phyloP scores from a whole-genome alignment of 169 alveolate genomes.

The Plasmodium chabaudi region DNA sequence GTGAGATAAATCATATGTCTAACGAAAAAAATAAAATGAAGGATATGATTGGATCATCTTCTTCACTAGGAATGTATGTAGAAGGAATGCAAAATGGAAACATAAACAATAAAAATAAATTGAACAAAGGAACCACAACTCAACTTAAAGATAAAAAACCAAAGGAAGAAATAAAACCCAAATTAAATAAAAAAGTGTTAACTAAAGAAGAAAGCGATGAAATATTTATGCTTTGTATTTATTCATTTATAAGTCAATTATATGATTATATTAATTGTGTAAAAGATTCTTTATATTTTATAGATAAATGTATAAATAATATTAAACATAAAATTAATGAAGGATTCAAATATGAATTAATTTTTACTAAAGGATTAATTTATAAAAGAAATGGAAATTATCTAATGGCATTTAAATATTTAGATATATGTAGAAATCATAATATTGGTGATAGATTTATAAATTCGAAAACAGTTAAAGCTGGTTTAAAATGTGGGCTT shows the following conservation, averaged over 20 bases:
- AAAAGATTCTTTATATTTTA: constrained; percentile 24
- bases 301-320: constrained; percentile 34
- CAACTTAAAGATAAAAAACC: constrained; percentile 2
- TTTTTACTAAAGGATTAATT: constrained; percentile 72
- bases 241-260: constrained; percentile 70
- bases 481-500: constrained; percentile 61
- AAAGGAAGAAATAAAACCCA: constrained; percentile 67
- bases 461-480: constrained; percentile 51
- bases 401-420: constrained; percentile 37
- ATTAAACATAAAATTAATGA: constrained; percentile 31
- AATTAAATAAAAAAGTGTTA: constrained; percentile 31
- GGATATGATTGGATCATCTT: constrained; percentile 23
- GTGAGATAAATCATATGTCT: neutral
- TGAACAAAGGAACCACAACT: neutral
- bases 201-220: constrained; percentile 63
- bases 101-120: constrained; percentile 1
- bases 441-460: constrained; percentile 64
- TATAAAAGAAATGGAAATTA: constrained; percentile 73
- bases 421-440: constrained; percentile 47
- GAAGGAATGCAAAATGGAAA: neutral
- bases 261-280: constrained; percentile 71
- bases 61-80: constrained; percentile 11
- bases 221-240: constrained; percentile 40
- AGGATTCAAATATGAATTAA: constrained; percentile 40
- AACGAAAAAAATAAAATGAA: constrained; percentile 35